Base-by-base conservation (phyloP, 106 monocot species). In the Apostasia shenzhenica region DNA sequence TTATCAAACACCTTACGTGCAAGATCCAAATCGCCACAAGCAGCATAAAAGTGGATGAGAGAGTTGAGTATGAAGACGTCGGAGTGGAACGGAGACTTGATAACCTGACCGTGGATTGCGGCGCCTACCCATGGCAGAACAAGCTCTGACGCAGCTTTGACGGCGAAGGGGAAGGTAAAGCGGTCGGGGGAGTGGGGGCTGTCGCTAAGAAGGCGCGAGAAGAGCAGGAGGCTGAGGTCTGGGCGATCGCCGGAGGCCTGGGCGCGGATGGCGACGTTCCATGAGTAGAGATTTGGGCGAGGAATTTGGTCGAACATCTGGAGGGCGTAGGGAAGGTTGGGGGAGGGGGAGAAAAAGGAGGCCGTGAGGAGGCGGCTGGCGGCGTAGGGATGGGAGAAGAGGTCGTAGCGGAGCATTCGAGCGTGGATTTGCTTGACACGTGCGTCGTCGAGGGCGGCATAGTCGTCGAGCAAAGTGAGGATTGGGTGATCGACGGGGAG, bases 231-330 rank as follows among this genome's bases (percentile, higher is more conserved):
- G 57, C 58, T 61, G 67, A 70, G 41, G 55, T 39, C 8, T 2
- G 67, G 70, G 45, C 55, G 48, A 6, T 51, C 5, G 57, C 54
- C 37, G 68, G 79, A 66, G 61, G 81, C 77, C 62, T 68, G 48
- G 71, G 86, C 70, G 45, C 86, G 86, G 67, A 86, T 82, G 79
- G 82, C 67, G 67, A 63, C 59, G 70, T 82, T 86, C 79, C 79
- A 82, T 11, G 77, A 42, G 80, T 74, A 82, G 53, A 80, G 76
- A 46, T 80, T 80, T 37, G 86, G 82, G 0, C 48, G 52, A 2
- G 80, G 71, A 6, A 80, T 79, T 57, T 82, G 82, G 49, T 80
- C 76, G 82, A 86, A 82, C 66, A 86, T 11, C 14, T 39, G 67
- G 77, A 67, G 77, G 67, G 86, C 80, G 54, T 82, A 80, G 71